Conservation (phyloP, 2,329 filamentous ascomycete genomes). For the Rutstroemia sp. region DNA sequence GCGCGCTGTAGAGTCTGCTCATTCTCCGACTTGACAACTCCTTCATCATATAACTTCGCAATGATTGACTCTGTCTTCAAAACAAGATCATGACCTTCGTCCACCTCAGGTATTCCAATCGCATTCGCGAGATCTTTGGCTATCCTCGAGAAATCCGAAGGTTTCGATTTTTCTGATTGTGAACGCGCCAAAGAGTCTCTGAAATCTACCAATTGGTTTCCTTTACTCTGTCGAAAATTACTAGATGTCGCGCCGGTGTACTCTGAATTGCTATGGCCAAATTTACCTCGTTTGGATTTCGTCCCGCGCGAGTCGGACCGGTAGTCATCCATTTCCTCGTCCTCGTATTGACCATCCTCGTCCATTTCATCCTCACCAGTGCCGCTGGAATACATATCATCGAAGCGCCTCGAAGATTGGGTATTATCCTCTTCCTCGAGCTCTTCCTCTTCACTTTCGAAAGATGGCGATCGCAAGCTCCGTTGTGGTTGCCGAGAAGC, state of each 20-base stretch:
- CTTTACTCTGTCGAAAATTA: constrained; percentile 14
- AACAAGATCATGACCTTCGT: constrained; percentile 65
- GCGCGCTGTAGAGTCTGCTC: constrained; percentile 48
- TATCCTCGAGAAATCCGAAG: constrained; percentile 50
- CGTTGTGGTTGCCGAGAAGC: constrained; percentile 11
- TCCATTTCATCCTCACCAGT: constrained; percentile 33
- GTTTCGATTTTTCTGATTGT: constrained; percentile 7
- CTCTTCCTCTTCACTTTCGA: constrained; percentile 35
- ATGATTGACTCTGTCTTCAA: constrained; percentile 69
- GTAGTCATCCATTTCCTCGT: constrained; percentile 25
- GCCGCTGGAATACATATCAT: constrained; percentile 30
- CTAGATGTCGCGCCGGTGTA: constrained; percentile 10
- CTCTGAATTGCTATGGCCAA: constrained; percentile 42
- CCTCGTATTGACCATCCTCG: constrained; percentile 34
- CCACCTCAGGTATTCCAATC: constrained; percentile 50
- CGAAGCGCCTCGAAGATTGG: constrained; percentile 30
- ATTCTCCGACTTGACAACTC: constrained; percentile 48
- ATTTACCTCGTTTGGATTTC: constrained; percentile 22
- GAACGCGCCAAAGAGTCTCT: constrained; percentile 15
- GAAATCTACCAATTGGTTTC: constrained; percentile 10
- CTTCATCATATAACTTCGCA: constrained; percentile 55
- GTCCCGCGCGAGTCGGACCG: constrained; percentile 26
- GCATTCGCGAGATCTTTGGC: constrained; percentile 62
- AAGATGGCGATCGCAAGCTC: constrained; percentile 19
- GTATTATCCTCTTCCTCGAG: constrained; percentile 35